Base-by-base conservation (phyloP, 2,329 filamentous ascomycete genomes). In the Intubia oerlemansii region DNA sequence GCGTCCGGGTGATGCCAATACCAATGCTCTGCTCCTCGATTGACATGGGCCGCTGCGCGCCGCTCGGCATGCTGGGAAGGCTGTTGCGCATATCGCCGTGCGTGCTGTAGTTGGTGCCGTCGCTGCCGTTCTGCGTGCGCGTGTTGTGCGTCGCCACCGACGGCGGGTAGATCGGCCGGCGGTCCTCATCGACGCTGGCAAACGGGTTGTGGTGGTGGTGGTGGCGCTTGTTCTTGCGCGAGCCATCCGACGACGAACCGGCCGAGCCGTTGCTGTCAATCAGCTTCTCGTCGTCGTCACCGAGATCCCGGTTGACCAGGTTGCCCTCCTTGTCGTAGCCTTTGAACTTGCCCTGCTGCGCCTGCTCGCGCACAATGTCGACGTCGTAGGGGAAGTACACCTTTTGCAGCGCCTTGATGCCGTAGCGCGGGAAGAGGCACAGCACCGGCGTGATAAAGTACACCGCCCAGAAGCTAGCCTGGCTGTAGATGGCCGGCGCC, bases 281-380 rank as follows among this genome's bases (percentile, higher is more conserved):
- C 63, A 68, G 24, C 42, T 44, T 18, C 38, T 29, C 27, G 51
- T 51, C 9, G 40, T 43, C 10, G 13, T n/a, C 26, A 11, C 41
- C 43, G 44, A 56, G 41, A 41, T 8, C 8, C 19, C 19, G 19
- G n/a, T n/a, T n/a, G n/a, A n/a, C n/a, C 19, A 47, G 38, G 36
- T 50, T 33, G 43, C 42, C 31, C 40, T 43, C 40, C 4, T 46
- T 46, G 25, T 47, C 44, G 28, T 85, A 59, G 42, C 81, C 67
- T 38, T 76, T 69, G 47, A 90, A 95, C 44, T 74, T 72, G 39
- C 88, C 88, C 52, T 72, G 61, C 17, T 67, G 67, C 35, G 90
- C 70, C 54, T 95, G 82, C 50, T 98, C 88, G 27, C 88, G 80
- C 43, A 98, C 72, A 38, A 98, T 91, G 47, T 98, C 88, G 33